These are phyloP conservation scores for Lasiodiplodia citricola DNA, from an alignment of 2,329 filamentous ascomycete genomes.

Conservation along the genomic window DNA sequence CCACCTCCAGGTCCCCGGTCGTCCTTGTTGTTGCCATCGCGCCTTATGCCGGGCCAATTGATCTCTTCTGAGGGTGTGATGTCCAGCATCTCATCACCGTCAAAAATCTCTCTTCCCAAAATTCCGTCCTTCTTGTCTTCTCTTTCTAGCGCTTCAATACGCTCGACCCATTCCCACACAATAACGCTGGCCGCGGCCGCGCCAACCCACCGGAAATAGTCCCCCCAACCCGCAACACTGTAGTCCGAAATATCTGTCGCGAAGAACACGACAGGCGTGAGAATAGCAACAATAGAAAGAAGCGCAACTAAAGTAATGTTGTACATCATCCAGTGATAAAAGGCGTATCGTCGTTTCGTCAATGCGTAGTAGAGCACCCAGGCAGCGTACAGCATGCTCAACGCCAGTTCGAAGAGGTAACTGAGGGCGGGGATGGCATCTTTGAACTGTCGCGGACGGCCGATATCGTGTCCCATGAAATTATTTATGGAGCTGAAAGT, in stretches of 20 bases:
- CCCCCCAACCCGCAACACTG: conserved; percentile 88
- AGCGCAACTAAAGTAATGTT: conserved; percentile 83
- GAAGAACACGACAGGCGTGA: conserved; percentile 92
- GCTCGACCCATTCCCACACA: conserved; percentile 97
- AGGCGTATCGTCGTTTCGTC: conserved; percentile 90
- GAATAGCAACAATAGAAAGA: conserved; percentile 78
- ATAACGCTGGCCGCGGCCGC: conserved; percentile 94
- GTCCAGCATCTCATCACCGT: conserved; percentile 91
- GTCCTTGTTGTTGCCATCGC: conserved; percentile 40
- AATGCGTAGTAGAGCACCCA: conserved; percentile 94
- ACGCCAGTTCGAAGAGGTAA: conserved; percentile 86
- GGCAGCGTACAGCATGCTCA: conserved; percentile 86
- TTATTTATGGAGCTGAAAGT: conserved; percentile 92
- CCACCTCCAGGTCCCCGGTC: conserved; percentile 38
- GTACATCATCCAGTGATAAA: conserved; percentile 87
- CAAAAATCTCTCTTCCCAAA: conserved; percentile 86
- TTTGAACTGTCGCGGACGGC: conserved; percentile 75
- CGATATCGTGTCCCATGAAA: conserved; percentile 67
- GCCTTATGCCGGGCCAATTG: conserved; percentile 53
- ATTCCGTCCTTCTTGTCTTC: conserved; percentile 96
- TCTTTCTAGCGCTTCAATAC: conserved; percentile 88
- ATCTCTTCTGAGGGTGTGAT: conserved; percentile 64
- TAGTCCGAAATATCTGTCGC: conserved; percentile 87
- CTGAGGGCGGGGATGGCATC: conserved; percentile 90
- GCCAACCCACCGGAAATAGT: conserved; percentile 96